phyloP scores from a whole-genome alignment of 2,329 filamentous ascomycete species.

The Tolypocladium sp. region DNA sequence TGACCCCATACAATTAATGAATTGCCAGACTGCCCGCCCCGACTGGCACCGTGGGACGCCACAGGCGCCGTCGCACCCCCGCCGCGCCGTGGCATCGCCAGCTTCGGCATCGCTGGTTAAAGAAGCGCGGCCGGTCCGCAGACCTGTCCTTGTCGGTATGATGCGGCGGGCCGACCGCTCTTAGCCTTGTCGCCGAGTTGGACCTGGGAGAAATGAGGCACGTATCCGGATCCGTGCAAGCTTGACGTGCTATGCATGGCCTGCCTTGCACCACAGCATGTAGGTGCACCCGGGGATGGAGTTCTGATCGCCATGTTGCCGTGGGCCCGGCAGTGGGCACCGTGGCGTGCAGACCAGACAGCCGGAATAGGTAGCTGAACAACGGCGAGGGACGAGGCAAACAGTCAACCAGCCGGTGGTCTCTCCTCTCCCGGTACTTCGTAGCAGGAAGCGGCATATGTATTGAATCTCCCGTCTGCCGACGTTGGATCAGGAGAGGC shows the following conservation, averaged over 20 bases:
- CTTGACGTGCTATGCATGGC: not conserved
- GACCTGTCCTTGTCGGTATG: not conserved
- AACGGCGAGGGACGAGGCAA: not conserved
- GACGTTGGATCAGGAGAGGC: not conserved
- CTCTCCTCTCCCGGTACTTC: not conserved
- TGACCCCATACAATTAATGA: not conserved
- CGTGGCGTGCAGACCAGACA: not conserved
- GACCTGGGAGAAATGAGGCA: not conserved
- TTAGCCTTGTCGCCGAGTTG: not conserved
- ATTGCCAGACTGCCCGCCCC: not conserved
- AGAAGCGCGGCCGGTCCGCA: not conserved
- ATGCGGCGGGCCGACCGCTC: not conserved
- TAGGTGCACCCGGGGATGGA: not conserved
- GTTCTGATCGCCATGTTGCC: not conserved
- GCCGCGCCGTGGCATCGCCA: not conserved
- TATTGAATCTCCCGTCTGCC: not conserved
- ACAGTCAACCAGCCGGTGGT: not conserved
- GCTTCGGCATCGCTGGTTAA: not conserved
- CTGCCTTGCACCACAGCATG: not conserved
- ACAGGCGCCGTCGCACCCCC: not conserved
- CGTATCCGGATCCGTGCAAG: not conserved
- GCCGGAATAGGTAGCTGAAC: not conserved
- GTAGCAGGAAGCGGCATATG: not conserved
- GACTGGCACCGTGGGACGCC: not conserved
- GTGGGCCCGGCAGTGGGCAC: not conserved